Conservation (phyloP, 2,329 filamentous ascomycete genomes). For the Xylaria sp. region DNA sequence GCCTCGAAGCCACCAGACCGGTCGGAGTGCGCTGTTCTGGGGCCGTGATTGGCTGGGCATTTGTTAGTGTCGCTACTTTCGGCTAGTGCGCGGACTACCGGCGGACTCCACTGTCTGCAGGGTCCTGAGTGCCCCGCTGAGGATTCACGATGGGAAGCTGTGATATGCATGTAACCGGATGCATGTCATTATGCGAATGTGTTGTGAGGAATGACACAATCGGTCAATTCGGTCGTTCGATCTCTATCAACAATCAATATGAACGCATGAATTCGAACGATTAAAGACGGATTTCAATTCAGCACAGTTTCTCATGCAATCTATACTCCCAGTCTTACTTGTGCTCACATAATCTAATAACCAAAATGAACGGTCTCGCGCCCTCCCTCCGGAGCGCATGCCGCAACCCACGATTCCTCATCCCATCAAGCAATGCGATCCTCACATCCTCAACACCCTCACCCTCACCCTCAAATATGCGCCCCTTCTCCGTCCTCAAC, state of each 20-base stretch:
- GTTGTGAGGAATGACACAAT: too few relatives aligned
- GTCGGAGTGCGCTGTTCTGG: neutral
- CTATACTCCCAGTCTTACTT: neutral
- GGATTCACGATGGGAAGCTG: too few relatives aligned
- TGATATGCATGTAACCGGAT: neutral
- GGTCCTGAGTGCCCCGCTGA: too few relatives aligned
- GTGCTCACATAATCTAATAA: neutral
- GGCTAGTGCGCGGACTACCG: too few relatives aligned
- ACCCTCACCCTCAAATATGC: neutral
- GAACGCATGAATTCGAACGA: too few relatives aligned
- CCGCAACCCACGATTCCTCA: neutral
- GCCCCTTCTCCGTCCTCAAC: conserved; percentile 72
- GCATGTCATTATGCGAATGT: too few relatives aligned
- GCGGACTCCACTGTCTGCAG: too few relatives aligned
- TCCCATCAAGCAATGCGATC: neutral
- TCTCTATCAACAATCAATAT: too few relatives aligned
- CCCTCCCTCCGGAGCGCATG: conserved; percentile 15
- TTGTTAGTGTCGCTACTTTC: too few relatives aligned
- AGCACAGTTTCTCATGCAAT: neutral
- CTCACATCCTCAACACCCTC: neutral
- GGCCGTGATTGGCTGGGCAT: neutral
- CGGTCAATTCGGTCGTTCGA: too few relatives aligned
- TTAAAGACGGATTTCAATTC: too few relatives aligned
- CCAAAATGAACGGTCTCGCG: conserved; percentile 25
- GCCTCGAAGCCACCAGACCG: conserved; percentile 14